Base-by-base conservation (phyloP, 2,329 filamentous ascomycete species). In the Trichoderma breve region DNA sequence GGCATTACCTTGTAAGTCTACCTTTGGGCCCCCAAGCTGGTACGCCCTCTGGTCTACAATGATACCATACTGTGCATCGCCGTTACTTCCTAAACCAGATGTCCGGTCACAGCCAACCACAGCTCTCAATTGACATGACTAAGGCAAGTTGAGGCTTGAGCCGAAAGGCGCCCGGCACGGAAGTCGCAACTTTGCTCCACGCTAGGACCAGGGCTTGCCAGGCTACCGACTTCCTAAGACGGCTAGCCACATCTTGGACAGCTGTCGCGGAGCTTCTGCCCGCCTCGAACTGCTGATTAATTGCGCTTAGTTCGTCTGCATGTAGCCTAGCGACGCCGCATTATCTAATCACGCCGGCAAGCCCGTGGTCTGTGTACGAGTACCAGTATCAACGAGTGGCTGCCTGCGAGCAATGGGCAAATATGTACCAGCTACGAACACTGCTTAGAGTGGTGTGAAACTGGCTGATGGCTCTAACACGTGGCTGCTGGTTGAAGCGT, bases 151-250 rank as follows among this genome's bases (percentile, higher is more conserved):
- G 39, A 26, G 24, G 36, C 61, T 28, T 60, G n/a, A 4, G 28
- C 36, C 43, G 43, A 65, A 65, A 24, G 28, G 43, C 62, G 43
- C 39, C 36, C 62, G 62, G 62, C 62, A 65, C 62, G 43, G 62
- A 65, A 32, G 21, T 65, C 62, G 62, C 61, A 9, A 9, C 24
- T 28, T 3, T 9, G 39, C 9, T 11, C 39, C 36, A 39, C 34
- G 15, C 5, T 18, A 6, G 5, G 26, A 18, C 24, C 61, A n/a
- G 18, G 9, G 9, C 39, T 18, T 12, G 51, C 65, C 53, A 69
- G 66, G 26, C 26, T 60, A 69, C 66, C n/a, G 53, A 51, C 55
- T 61, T 32, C 66, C 55, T 34, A 60, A 51, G 2, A 4, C 1
- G 36, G 66, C 24, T 53, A 55, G 62, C 8, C n/a, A n/a, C 21